Conservation (phyloP, 495 filamentous ascomycete genomes). For the Durotheca rogersii region DNA sequence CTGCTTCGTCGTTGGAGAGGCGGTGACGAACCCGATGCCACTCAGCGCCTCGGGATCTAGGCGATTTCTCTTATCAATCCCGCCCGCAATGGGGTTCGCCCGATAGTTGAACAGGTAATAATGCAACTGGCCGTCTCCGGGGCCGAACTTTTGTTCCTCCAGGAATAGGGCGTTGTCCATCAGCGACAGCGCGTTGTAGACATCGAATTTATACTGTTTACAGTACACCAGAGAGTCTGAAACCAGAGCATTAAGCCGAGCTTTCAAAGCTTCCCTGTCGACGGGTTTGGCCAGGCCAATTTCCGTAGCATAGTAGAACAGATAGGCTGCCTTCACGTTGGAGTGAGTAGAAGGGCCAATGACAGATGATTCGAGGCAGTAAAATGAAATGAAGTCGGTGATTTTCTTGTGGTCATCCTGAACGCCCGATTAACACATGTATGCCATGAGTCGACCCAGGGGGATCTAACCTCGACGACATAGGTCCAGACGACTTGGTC, state of each 20-base stretch:
- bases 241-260: slow-evolving; percentile 72
- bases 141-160: slow-evolving; percentile 86
- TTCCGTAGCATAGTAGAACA: slow-evolving; percentile 95
- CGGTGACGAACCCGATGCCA: slow-evolving; percentile 86
- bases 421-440: slow-evolving; percentile 5
- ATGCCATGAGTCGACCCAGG: neutral
- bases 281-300: slow-evolving; percentile 62
- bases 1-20: slow-evolving; percentile 42
- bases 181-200: slow-evolving; percentile 92
- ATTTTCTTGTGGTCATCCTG: slow-evolving; percentile 65
- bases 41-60: slow-evolving; percentile 73
- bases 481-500: slow-evolving; percentile 91
- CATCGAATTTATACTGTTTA: slow-evolving; percentile 85
- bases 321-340: slow-evolving; percentile 79
- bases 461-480: slow-evolving; percentile 71
- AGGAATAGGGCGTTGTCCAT: slow-evolving; percentile 94
- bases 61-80: slow-evolving; percentile 74
- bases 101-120: slow-evolving; percentile 98
- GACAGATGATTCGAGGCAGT: slow-evolving; percentile 87
- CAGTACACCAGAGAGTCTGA: slow-evolving; percentile 86
- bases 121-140: slow-evolving; percentile 89
- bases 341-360: slow-evolving; percentile 76
- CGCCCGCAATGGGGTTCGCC: slow-evolving; percentile 74
- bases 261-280: slow-evolving; percentile 60
- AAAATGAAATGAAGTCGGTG: slow-evolving; percentile 96